These are phyloP conservation scores for Lasiodiplodia sp. DNA, from an alignment of 2,329 filamentous ascomycete species.

Conservation along the genomic window DNA sequence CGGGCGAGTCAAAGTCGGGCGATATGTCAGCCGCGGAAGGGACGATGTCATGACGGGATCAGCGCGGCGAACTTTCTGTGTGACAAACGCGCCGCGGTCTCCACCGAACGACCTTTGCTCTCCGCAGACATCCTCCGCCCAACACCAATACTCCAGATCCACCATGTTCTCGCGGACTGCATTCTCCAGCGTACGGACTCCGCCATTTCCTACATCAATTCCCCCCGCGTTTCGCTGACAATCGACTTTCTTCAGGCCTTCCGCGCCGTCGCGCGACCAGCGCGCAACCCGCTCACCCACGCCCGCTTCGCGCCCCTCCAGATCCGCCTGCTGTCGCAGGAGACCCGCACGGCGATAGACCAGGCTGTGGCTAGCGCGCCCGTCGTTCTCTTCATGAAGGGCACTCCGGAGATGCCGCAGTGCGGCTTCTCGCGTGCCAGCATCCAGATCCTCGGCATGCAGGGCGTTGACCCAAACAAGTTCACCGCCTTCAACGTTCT, in stretches of 20 bases:
- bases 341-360: constrained; percentile 84
- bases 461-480: constrained; percentile 93
- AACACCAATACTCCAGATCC: not conserved
- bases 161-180: constrained; percentile 48
- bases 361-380: constrained; percentile 86
- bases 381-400: constrained; percentile 99
- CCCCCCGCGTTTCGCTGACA: not conserved
- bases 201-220: not conserved
- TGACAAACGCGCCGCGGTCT: constrained; percentile 28
- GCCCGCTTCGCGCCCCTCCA: constrained; percentile 54
- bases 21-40: constrained; percentile 19
- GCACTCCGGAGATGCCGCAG: constrained; percentile 92
- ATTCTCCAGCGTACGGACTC: constrained; percentile 43
- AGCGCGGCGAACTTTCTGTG: constrained; percentile 40
- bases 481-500: constrained; percentile 99
- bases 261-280: constrained; percentile 45
- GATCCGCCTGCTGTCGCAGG: constrained; percentile 77
- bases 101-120: not conserved
- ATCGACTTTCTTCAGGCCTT: constrained; percentile 41
- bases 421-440: constrained; percentile 95
- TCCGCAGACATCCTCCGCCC: constrained; percentile 29
- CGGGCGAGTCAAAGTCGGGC: constrained; percentile 5
- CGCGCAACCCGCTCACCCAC: constrained; percentile 43
- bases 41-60: constrained; percentile 24
- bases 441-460: constrained; percentile 92